Conservation (phyloP, 2,329 filamentous ascomycete genomes). For the Botrytis byssoidea region DNA sequence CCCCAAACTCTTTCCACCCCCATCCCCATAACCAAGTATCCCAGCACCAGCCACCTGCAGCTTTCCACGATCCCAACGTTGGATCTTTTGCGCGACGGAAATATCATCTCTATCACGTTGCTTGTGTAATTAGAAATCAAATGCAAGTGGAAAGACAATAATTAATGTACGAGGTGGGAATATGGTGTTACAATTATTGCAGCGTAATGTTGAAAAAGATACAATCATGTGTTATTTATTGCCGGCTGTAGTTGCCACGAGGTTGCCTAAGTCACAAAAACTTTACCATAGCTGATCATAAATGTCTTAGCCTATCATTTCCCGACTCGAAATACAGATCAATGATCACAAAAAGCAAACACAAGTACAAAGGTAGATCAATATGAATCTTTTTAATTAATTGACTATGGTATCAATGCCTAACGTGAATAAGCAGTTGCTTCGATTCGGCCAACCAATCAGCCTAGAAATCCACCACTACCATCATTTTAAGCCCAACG, state of each 20-base stretch:
- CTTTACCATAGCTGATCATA: background rate
- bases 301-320: background rate
- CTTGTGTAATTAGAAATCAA: background rate
- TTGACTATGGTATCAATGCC: slow-evolving; percentile 18
- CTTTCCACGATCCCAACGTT: background rate
- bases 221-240: background rate
- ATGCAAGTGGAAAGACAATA: background rate
- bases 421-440: slow-evolving; percentile 1
- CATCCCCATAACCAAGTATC: background rate
- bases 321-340: background rate
- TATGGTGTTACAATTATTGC: background rate
- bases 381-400: slow-evolving; percentile 22
- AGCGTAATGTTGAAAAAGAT: background rate
- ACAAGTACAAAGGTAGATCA: background rate
- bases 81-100: background rate
- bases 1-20: background rate
- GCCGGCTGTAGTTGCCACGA: background rate
- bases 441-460: slow-evolving; percentile 10
- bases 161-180: background rate
- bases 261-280: background rate
- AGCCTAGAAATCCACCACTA: slow-evolving; percentile 16
- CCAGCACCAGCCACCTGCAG: background rate
- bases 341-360: background rate
- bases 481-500: slow-evolving; percentile 8
- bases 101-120: background rate